Evolutionary conservation across 139 green algal species (phyloP).

Genomic region (Bryopsis sp.): DNA sequence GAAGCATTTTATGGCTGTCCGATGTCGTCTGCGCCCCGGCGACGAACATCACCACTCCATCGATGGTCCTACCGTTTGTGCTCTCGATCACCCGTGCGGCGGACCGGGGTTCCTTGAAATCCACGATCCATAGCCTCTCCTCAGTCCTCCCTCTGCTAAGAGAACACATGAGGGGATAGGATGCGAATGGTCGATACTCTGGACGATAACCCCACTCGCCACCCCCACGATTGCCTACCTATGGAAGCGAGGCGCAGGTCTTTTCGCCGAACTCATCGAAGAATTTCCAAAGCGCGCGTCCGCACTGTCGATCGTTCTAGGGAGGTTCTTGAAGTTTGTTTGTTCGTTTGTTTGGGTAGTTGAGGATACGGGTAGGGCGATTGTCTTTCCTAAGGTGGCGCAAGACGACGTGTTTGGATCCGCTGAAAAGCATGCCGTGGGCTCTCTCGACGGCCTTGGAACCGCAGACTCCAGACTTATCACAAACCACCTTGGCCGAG

Average conservation of each 20-base stretch:
- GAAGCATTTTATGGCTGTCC: too few species aligned
- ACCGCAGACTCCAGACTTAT: conserved; percentile 44
- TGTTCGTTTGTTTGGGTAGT: conserved; percentile 87
- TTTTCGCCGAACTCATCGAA: conserved; percentile 62
- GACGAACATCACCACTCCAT: too few species aligned
- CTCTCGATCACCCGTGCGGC: too few species aligned
- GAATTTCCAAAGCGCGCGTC: conserved; percentile 56
- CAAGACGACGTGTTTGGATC: conserved; percentile 27
- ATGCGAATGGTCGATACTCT: too few species aligned
- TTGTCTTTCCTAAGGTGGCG: neutral
- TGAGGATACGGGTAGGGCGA: neutral
- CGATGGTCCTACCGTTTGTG: too few species aligned
- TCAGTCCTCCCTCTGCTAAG: too few species aligned
- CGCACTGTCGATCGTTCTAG: conserved; percentile 42
- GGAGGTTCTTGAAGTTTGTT: conserved; percentile 89
- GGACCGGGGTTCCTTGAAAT: too few species aligned
- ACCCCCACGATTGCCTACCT: too few species aligned
- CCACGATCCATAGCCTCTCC: too few species aligned
- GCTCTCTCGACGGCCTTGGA: conserved; percentile 43
- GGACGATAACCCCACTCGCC: too few species aligned
- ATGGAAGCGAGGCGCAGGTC: conserved; percentile 29
- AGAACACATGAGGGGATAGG: too few species aligned
- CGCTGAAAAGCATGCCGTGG: conserved; percentile 58
- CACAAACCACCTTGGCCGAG: conserved; percentile 60
- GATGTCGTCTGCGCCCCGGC: too few species aligned